These are phyloP conservation scores for Pythium apleroticum DNA, from an alignment of 352 stramenopile genomes.

Conservation along the genomic window DNA sequence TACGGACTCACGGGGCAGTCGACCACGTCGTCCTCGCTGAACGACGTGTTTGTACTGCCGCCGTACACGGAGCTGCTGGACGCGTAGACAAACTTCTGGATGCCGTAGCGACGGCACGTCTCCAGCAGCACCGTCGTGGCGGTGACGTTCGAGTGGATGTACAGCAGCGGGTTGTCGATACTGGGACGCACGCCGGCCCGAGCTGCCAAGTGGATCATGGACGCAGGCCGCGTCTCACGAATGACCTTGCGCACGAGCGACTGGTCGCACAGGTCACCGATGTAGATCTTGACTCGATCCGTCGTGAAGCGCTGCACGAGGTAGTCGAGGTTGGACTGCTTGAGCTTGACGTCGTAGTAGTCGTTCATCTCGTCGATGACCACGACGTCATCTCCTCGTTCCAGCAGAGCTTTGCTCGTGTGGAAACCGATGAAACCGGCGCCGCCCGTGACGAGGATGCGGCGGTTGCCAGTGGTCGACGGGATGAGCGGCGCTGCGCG, in stretches of 20 bases:
- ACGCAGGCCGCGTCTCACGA: constrained; percentile 71
- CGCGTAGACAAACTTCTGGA: constrained; percentile 96
- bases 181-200: constrained; percentile 95
- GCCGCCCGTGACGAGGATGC: constrained; percentile 86
- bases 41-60: constrained; percentile 89
- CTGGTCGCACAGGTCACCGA: constrained; percentile 95
- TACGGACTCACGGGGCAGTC: constrained; percentile 96
- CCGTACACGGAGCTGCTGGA: constrained; percentile 95
- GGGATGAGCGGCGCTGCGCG: constrained; percentile 22
- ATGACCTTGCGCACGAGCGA: constrained; percentile 90
- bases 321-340: constrained; percentile 93
- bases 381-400: constrained; percentile 90
- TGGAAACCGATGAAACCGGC: constrained; percentile 97
- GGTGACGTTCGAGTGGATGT: constrained; percentile 97
- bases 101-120: constrained; percentile 82
- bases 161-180: constrained; percentile 97
- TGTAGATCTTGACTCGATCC: constrained; percentile 70
- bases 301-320: constrained; percentile 58
- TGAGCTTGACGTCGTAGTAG: constrained; percentile 98
- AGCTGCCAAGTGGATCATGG: constrained; percentile 95
- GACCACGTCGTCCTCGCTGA: constrained; percentile 89
- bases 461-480: constrained; percentile 26
- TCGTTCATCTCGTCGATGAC: constrained; percentile 99
- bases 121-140: constrained; percentile 95
- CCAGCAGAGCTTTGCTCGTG: constrained; percentile 88